Base-by-base conservation (phyloP, 495 filamentous ascomycete species). In the Melanomma pulvis-pyrius region DNA sequence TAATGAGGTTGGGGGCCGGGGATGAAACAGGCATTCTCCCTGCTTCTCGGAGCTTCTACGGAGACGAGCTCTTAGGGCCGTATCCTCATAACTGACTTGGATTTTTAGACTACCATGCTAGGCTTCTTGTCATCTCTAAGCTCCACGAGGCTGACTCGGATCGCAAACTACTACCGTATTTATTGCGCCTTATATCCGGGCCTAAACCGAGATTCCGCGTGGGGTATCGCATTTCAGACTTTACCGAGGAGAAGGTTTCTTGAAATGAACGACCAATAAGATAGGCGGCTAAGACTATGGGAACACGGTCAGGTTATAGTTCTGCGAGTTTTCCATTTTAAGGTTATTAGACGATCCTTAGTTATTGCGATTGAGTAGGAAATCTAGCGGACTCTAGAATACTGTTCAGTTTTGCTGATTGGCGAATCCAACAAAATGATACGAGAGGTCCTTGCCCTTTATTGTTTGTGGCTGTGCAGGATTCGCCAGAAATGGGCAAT, bases 1-100 rank as follows among this genome's bases (percentile, higher is more conserved):
- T 44, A 44, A 44, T 44, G 39, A 44, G 39, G 39, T 44, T 44
- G 39, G 39, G 39, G 39, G 39, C 39, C 39, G 39, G 39, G 39
- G 39, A 44, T 44, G 39, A 44, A 44, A 44, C 39, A 44, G 13
- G 39, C 9, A 12, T 12, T 3, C 8, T 44, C 9, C 39, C 17
- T 44, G 39, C n/a, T 17, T 44, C 39, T 44, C 39, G 39, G 39
- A 44, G n/a, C 8, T 44, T 15, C 3, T 15, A 44, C 39, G 39
- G 39, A 44, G 39, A 7, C 8, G 39, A 17, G 9, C 2, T 44
- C 13, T n/a, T n/a, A n/a, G n/a, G 39, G 9, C 39, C 39, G n/a
- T 6, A 44, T 6, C 39, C n/a, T 36, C 9, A n/a, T 15, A 44
- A 44, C n/a, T 2, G 39, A 44, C 3, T 6, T 44, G 3, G 39